These are phyloP conservation scores for Aphanomyces cochlioides DNA, from an alignment of 352 stramenopile species.

Conservation along the genomic window DNA sequence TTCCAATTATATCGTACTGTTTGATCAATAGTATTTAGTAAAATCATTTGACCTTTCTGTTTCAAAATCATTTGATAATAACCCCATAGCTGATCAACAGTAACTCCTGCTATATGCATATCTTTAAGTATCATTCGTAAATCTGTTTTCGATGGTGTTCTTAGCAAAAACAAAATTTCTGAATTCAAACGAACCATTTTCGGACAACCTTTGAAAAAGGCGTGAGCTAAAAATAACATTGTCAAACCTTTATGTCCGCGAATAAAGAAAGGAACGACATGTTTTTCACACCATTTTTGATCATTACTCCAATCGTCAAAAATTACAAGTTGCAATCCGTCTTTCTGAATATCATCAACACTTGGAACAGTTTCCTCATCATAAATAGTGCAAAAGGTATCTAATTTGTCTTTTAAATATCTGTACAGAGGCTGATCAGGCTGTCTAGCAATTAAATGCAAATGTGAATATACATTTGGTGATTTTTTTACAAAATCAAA, in stretches of 20 bases:
- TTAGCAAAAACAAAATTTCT: not conserved
- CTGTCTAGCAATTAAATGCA: constrained; percentile 3
- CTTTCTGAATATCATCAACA: not conserved
- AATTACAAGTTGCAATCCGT: constrained; percentile 8
- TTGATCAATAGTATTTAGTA: not conserved
- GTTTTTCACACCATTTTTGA: not conserved
- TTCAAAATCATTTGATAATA: not conserved
- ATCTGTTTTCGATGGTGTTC: not conserved
- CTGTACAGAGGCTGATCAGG: constrained; percentile 7
- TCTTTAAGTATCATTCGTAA: not conserved
- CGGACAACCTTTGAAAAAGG: not conserved
- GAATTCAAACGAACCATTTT: constrained; percentile 4
- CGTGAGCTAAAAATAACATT: not conserved
- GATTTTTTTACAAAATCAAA: constrained; percentile 1
- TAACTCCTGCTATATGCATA: not conserved
- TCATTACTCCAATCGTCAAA: constrained; percentile 5
- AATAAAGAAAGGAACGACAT: constrained; percentile 1
- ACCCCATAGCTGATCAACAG: not conserved
- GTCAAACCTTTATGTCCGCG: not conserved
- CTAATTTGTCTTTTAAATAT: constrained; percentile 13
- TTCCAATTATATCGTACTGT: not conserved
- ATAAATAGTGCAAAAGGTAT: constrained; percentile 6
- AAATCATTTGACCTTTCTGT: not conserved
- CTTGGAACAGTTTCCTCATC: not conserved
- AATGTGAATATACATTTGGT: constrained; percentile 15